phyloP scores from a whole-genome alignment of 1,284 basidiomycete species.

The Pseudozyma thailandica region DNA sequence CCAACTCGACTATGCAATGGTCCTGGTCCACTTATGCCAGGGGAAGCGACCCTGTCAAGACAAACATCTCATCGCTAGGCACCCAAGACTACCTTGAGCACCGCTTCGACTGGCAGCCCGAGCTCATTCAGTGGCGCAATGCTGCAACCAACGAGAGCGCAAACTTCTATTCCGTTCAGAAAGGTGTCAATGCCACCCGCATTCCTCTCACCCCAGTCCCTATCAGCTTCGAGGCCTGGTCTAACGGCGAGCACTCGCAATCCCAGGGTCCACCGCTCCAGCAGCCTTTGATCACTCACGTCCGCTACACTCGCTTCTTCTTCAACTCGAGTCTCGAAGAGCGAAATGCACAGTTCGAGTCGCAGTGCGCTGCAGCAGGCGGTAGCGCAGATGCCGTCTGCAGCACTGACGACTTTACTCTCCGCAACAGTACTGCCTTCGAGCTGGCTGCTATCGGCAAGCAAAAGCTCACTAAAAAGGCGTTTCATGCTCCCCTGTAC shows the following conservation, averaged over 20 bases:
- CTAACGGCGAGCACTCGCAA: constrained; percentile 53
- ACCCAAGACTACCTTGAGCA: constrained; percentile 50
- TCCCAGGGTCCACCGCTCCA: constrained; percentile 52
- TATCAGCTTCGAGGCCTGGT: constrained; percentile 53
- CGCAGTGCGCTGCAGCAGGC: constrained; percentile 39
- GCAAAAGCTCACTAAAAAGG: constrained; percentile 17
- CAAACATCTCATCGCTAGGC: constrained; percentile 48
- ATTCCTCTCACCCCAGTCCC: constrained; percentile 48
- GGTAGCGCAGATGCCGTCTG: constrained; percentile 39
- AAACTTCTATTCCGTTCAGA: constrained; percentile 39
- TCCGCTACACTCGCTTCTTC: constrained; percentile 61
- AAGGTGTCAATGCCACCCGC: constrained; percentile 39
- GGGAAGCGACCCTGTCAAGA: constrained; percentile 37
- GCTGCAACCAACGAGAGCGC: constrained; percentile 42
- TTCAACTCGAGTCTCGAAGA: constrained; percentile 60
- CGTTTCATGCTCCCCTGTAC: constrained; percentile 41
- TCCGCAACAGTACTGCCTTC: constrained; percentile 56
- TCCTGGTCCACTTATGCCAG: constrained; percentile 48
- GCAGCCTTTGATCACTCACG: constrained; percentile 39
- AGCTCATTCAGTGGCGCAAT: constrained; percentile 50
- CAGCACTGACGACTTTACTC: constrained; percentile 56
- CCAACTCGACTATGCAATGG: constrained; percentile 52
- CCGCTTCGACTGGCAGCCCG: constrained; percentile 57
- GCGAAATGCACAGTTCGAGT: constrained; percentile 46
- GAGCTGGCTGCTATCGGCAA: constrained; percentile 27